Evolutionary conservation across 1,139 yeast genomes (phyloP).

Genomic region (Zhuliangozyma blackwelliae): DNA sequence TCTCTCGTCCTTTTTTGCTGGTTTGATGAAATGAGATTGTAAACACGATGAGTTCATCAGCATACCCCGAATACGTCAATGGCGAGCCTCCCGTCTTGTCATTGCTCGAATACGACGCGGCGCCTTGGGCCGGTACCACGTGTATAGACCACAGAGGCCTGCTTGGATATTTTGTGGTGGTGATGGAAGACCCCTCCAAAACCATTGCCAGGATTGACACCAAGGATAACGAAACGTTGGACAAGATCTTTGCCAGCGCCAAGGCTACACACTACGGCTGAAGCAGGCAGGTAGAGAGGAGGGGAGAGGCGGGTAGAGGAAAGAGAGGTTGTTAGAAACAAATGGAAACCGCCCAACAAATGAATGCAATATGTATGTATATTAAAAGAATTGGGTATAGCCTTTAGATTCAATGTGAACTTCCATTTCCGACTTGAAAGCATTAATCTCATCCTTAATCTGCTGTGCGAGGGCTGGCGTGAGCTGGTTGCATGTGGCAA

Average conservation of each 20-base stretch:
- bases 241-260: constrained; percentile 46
- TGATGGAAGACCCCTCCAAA: constrained; percentile 41
- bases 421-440: constrained; percentile 72
- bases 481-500: constrained; percentile 88
- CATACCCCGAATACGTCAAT: constrained; percentile 40
- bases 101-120: constrained; percentile 45
- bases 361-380: background rate
- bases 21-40: background rate
- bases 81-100: constrained; percentile 47
- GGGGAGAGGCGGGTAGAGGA: too few relatives aligned
- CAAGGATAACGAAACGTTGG: constrained; percentile 33
- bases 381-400: constrained; percentile 75
- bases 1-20: constrained; percentile 8
- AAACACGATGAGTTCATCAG: constrained; percentile 10
- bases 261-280: constrained; percentile 21
- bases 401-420: constrained; percentile 74
- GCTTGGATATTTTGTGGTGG: constrained; percentile 40
- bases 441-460: constrained; percentile 82
- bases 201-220: constrained; percentile 39
- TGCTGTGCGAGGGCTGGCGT: constrained; percentile 86
- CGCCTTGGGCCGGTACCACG: constrained; percentile 49
- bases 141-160: constrained; percentile 39
- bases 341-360: constrained; percentile 6
- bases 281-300: too few relatives aligned
- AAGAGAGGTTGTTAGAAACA: too few relatives aligned